A percentile compares a stretch with the other conserved stretches of the same genome.
phyloP scores from a whole-genome alignment of 108 stramenopile genomes.

The Stephanodiscus minutulus region DNA sequence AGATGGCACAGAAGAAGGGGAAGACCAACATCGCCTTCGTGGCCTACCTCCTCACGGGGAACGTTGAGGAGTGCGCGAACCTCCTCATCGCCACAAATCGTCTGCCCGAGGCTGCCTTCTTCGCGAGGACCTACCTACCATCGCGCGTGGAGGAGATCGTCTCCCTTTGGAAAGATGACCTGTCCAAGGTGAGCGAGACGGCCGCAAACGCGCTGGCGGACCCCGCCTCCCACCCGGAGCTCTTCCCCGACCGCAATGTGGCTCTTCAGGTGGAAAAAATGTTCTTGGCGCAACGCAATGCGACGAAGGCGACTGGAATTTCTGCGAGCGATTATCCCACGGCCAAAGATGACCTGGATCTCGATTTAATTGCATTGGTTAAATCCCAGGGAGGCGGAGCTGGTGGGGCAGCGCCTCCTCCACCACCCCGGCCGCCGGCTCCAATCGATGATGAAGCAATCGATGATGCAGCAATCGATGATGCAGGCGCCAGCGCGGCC shows the following conservation, averaged over 20 bases:
- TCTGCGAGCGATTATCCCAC: conserved; percentile 76
- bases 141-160: conserved; percentile 91
- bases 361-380: conserved; percentile 86
- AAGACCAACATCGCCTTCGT: conserved; percentile 96
- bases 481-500: conserved; percentile 34
- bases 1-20: conserved; percentile 74
- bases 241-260: conserved; percentile 91
- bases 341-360: conserved; percentile 89
- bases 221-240: conserved; percentile 81
- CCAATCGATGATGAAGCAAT: conserved; percentile 33
- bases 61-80: conserved; percentile 92
- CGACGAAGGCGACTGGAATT: conserved; percentile 70
- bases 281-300: conserved; percentile 81
- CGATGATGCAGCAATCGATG: conserved; percentile 15
- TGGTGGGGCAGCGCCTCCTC: conserved; percentile 21
- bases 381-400: conserved; percentile 69
- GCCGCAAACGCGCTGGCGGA: conserved; percentile 91
- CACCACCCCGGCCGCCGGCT: conserved; percentile 36
- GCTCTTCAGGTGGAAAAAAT: conserved; percentile 93
- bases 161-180: conserved; percentile 91
- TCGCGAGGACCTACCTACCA: conserved; percentile 97
- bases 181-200: conserved; percentile 80
- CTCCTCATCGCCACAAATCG: conserved; percentile 89
- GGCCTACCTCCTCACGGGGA: conserved; percentile 86
- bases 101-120: conserved; percentile 97